phyloP scores from a whole-genome alignment of 768 basidiomycete species.

The Chalciporus piperatus region DNA sequence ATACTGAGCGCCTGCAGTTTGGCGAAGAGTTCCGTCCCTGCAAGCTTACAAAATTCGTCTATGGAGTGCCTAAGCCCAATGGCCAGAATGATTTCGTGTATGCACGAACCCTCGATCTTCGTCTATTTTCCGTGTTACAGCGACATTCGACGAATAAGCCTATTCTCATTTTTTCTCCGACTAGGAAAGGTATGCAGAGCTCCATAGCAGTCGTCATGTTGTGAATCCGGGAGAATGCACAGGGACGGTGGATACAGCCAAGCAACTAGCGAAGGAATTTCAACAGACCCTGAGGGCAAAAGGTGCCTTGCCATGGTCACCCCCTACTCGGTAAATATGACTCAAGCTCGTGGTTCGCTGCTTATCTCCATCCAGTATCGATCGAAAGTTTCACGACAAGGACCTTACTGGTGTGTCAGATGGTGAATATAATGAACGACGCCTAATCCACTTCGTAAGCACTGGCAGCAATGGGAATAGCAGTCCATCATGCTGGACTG shows the following conservation, averaged over 20 bases:
- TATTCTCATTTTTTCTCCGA: slow-evolving; percentile 84
- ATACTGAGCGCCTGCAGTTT: slow-evolving; percentile 52
- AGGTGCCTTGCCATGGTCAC: slow-evolving; percentile 64
- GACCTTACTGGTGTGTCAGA: slow-evolving; percentile 45
- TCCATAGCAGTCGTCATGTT: not conserved
- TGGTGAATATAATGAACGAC: not conserved
- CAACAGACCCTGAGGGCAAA: slow-evolving; percentile 49
- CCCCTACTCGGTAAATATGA: slow-evolving; percentile 46
- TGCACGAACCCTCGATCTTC: slow-evolving; percentile 64
- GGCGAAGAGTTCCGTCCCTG: slow-evolving; percentile 92
- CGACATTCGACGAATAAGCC: slow-evolving; percentile 78
- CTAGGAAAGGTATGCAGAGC: slow-evolving; percentile 65
- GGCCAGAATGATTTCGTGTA: slow-evolving; percentile 81
- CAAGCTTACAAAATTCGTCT: slow-evolving; percentile 67
- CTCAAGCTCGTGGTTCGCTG: not conserved
- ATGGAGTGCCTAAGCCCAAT: slow-evolving; percentile 61
- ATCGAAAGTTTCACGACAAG: slow-evolving; percentile 62
- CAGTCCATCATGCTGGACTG: slow-evolving; percentile 91
- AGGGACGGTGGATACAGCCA: slow-evolving; percentile 70
- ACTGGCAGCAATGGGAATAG: slow-evolving; percentile 72
- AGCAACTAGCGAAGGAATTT: slow-evolving; percentile 73
- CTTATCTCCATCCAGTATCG: slow-evolving; percentile 40
- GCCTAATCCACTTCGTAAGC: slow-evolving; percentile 36
- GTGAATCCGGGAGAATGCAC: not conserved
- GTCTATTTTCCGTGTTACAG: slow-evolving; percentile 69